A percentile compares a stretch with the other conserved stretches of the same genome.
Conservation (phyloP, 2,329 filamentous ascomycete genomes). For the Lecanosticta acicola region DNA sequence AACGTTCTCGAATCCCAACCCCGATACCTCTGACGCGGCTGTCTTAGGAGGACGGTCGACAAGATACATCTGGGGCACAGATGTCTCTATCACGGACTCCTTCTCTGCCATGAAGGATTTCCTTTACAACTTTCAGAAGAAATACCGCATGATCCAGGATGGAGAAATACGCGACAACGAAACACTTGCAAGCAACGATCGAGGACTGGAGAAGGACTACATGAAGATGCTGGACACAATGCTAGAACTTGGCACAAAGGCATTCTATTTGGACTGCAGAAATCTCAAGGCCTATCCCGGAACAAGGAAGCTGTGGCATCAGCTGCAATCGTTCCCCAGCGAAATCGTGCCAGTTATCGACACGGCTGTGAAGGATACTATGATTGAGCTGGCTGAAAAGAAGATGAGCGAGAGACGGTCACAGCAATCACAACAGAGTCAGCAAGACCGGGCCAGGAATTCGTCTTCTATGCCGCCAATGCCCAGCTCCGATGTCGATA, state of each 20-base stretch:
- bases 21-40: slow-evolving; percentile 87
- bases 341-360: slow-evolving; percentile 98
- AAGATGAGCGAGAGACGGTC: slow-evolving; percentile 63
- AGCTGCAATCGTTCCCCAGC: slow-evolving; percentile 86
- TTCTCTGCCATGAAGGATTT: slow-evolving; percentile 88
- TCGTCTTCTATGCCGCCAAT: slow-evolving; percentile 69
- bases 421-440: slow-evolving; percentile 26
- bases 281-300: slow-evolving; percentile 91
- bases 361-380: slow-evolving; percentile 84
- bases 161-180: slow-evolving; percentile 70
- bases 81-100: slow-evolving; percentile 86
- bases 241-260: slow-evolving; percentile 76
- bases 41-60: slow-evolving; percentile 74
- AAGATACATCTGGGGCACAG: slow-evolving; percentile 93
- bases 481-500: slow-evolving; percentile 68
- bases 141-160: slow-evolving; percentile 88
- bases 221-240: slow-evolving; percentile 82
- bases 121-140: slow-evolving; percentile 81
- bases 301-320: slow-evolving; percentile 91
- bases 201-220: slow-evolving; percentile 75
- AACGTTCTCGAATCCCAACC: slow-evolving; percentile 65
- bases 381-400: slow-evolving; percentile 80
- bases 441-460: slow-evolving; percentile 33
- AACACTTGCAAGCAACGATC: slow-evolving; percentile 59
- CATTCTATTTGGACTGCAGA: slow-evolving; percentile 79